phyloP scores from a whole-genome alignment of 768 basidiomycete genomes.

The Lentinula boryana region DNA sequence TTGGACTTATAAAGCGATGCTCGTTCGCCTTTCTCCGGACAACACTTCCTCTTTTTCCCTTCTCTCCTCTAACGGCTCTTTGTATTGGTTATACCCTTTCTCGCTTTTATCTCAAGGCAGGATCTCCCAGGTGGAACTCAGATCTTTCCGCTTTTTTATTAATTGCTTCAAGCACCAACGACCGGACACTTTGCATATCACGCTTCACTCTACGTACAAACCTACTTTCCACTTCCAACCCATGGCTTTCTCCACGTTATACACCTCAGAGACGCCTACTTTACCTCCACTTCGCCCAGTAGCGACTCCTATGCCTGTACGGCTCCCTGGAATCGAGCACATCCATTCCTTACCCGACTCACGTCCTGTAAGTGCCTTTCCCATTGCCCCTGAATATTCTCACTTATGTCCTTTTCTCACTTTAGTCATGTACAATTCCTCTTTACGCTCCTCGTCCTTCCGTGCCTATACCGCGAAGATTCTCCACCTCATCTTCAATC shows the following conservation, averaged over 20 bases:
- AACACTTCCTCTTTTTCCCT: conserved; percentile 9
- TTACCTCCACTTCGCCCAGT: conserved; percentile 34
- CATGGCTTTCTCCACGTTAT: background rate
- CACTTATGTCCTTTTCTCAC: too few relatives aligned
- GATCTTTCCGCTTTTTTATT: conserved; percentile 12
- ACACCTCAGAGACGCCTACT: conserved; percentile 14
- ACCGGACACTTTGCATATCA: conserved; percentile 1
- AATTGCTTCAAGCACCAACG: conserved; percentile 6
- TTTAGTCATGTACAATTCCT: conserved; percentile 2
- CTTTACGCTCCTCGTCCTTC: background rate
- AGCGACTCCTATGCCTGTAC: conserved; percentile 13
- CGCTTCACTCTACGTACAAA: background rate
- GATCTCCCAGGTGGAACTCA: conserved; percentile 31
- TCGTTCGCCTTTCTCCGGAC: conserved; percentile 7
- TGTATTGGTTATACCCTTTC: conserved; percentile 10
- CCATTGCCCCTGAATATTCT: background rate
- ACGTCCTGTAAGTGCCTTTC: background rate
- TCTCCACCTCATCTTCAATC: conserved; percentile 32
- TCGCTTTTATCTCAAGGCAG: conserved; percentile 26
- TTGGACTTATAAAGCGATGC: conserved; percentile 24
- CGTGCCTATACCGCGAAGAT: conserved; percentile 17
- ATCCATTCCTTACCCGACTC: conserved; percentile 2
- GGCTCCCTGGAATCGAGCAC: conserved; percentile 6
- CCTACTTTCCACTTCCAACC: background rate
- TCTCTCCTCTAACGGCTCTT: conserved; percentile 17